phyloP scores from a whole-genome alignment of 768 basidiomycete genomes.

The Agaricus sinodeliciosus region DNA sequence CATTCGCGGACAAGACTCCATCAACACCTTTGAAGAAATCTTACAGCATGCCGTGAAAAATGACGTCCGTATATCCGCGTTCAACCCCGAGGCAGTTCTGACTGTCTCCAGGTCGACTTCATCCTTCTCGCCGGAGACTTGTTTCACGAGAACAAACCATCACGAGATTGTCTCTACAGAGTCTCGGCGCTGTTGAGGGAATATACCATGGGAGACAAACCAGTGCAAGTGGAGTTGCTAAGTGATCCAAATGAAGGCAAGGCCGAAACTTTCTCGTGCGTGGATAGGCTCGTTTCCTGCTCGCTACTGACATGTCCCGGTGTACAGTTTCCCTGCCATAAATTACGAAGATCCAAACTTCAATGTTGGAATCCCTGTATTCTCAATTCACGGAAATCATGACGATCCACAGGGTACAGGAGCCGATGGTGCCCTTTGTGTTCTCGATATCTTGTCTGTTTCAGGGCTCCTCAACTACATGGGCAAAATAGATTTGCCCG shows the following conservation, averaged over 20 bases:
- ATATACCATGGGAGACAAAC: conserved; percentile 82
- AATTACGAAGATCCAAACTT: conserved; percentile 97
- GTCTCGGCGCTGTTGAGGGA: conserved; percentile 87
- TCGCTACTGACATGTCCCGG: not conserved
- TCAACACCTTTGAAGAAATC: conserved; percentile 93
- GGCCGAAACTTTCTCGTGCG: conserved; percentile 77
- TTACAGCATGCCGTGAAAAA: conserved; percentile 85
- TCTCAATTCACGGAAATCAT: conserved; percentile 99
- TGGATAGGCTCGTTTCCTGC: conserved; percentile 8
- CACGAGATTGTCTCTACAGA: conserved; percentile 83
- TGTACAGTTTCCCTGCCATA: conserved; percentile 80
- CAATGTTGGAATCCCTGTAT: conserved; percentile 93
- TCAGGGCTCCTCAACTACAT: conserved; percentile 96
- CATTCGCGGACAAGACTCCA: conserved; percentile 88
- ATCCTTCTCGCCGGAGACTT: conserved; percentile 92
- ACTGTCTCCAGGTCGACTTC: conserved; percentile 74
- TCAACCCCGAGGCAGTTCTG: conserved; percentile 4
- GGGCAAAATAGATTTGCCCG: conserved; percentile 88
- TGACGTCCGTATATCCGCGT: conserved; percentile 48
- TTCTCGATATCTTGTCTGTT: conserved; percentile 91
- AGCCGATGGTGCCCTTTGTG: conserved; percentile 90
- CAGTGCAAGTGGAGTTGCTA: conserved; percentile 85
- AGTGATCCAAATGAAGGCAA: conserved; percentile 92
- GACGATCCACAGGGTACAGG: conserved; percentile 98
- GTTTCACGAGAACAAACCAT: conserved; percentile 97